These are phyloP conservation scores for Sherardia arvensis DNA, from an alignment of 257 asterid species.

Conservation along the genomic window DNA sequence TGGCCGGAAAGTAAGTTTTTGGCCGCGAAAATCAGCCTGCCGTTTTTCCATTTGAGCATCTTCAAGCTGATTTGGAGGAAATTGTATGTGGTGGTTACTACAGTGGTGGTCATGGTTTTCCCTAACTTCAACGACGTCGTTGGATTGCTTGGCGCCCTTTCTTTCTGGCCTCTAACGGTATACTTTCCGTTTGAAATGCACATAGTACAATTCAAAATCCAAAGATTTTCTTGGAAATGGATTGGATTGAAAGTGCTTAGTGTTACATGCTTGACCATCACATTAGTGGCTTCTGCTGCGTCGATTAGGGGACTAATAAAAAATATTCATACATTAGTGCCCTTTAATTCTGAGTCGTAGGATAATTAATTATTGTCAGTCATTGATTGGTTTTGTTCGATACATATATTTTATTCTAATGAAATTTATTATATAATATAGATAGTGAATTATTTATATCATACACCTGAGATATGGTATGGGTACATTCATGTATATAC, in stretches of 20 bases:
- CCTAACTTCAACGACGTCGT: conserved; percentile 67
- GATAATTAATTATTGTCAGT: no score
- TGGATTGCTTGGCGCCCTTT: conserved; percentile 55
- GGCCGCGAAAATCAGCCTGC: conserved; percentile 16
- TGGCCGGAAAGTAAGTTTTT: conserved; percentile 33
- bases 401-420: no score
- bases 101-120: conserved; percentile 42
- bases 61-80: conserved; percentile 62
- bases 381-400: no score
- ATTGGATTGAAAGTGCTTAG: conserved; percentile 34
- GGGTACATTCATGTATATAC: no score
- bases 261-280: conserved; percentile 31
- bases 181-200: conserved; percentile 61
- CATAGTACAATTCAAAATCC: conserved; percentile 25
- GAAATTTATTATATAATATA: no score
- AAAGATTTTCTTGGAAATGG: conserved; percentile 33
- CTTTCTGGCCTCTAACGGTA: conserved; percentile 63
- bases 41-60: conserved; percentile 19
- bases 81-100: conserved; percentile 36
- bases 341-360: conserved; percentile 33
- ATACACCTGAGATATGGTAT: no score
- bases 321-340: conserved; percentile 17
- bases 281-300: conserved; percentile 58
- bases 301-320: conserved; percentile 46
- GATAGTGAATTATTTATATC: no score